Conservation (phyloP, 1,284 basidiomycete genomes). For the Grifola frondosa region DNA sequence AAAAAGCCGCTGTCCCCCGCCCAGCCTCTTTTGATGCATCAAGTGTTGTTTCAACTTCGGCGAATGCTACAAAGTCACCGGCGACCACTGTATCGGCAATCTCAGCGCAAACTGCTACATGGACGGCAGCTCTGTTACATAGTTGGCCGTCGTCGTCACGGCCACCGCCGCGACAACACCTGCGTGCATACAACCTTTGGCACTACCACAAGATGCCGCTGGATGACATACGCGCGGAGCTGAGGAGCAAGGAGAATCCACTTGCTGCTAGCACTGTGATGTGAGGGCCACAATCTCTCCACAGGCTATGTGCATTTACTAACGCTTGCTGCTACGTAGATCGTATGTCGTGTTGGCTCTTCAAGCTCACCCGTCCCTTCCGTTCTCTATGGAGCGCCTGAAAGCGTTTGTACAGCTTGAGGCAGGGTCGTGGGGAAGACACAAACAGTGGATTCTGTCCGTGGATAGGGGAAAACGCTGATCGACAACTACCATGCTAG, state of each 20-base stretch:
- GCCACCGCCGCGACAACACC: constrained; percentile 38
- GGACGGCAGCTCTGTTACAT: too few species aligned
- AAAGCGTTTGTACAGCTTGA: constrained; percentile 41
- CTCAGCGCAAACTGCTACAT: too few species aligned
- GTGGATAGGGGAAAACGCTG: too few species aligned
- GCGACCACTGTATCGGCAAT: background rate
- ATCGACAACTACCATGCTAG: too few species aligned
- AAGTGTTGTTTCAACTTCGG: too few species aligned
- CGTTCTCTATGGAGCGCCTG: constrained; percentile 38
- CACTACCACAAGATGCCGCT: constrained; percentile 42
- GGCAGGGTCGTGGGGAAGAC: constrained; percentile 40
- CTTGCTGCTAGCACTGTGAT: constrained; percentile 57
- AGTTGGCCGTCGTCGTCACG: too few species aligned
- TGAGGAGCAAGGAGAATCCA: constrained; percentile 42
- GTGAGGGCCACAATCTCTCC: constrained; percentile 40
- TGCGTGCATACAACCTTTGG: constrained; percentile 62
- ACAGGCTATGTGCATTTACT: background rate
- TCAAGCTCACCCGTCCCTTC: constrained; percentile 39
- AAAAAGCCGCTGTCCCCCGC: background rate
- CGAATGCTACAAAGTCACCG: too few species aligned
- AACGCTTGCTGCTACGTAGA: constrained; percentile 26
- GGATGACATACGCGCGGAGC: constrained; percentile 46
- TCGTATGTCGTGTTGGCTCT: constrained; percentile 47
- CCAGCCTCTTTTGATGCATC: too few species aligned
- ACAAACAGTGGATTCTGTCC: constrained; percentile 39